phyloP scores from a whole-genome alignment of 2,329 filamentous ascomycete species.

The Aspergillus hiratsukae region DNA sequence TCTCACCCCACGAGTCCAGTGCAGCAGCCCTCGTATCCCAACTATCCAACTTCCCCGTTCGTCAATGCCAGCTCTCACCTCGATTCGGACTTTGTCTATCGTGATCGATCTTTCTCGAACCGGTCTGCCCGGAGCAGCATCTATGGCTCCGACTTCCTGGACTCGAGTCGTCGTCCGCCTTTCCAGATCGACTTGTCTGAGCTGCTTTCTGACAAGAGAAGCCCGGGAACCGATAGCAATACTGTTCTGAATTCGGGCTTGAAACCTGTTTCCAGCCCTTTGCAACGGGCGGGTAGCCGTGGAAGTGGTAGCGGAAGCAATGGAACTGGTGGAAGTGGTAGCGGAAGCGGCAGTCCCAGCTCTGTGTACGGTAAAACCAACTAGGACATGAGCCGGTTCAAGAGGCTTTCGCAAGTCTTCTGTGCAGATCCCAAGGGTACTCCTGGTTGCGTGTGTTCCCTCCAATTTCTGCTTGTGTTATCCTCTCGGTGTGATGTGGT shows the following conservation, averaged over 20 bases:
- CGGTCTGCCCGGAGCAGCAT: slow-evolving; percentile 37
- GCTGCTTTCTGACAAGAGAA: slow-evolving; percentile 25
- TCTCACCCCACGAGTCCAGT: slow-evolving; percentile 33
- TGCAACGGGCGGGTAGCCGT: slow-evolving; percentile 42
- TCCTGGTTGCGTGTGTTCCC: slow-evolving; percentile 4
- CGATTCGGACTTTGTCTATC: slow-evolving; percentile 27
- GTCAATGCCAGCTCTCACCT: slow-evolving; percentile 29
- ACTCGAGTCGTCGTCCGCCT: slow-evolving; percentile 25
- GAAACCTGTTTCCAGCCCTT: slow-evolving; percentile 35
- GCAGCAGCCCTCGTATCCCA: slow-evolving; percentile 27
- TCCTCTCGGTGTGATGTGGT: slow-evolving; percentile 5
- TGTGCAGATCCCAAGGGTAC: neutral
- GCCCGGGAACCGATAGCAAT: slow-evolving; percentile 29
- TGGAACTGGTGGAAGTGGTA: slow-evolving; percentile 36
- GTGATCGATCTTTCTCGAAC: slow-evolving; percentile 41
- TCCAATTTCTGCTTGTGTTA: slow-evolving; percentile 8
- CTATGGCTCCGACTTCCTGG: slow-evolving; percentile 31
- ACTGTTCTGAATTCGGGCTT: slow-evolving; percentile 33
- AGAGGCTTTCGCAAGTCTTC: neutral
- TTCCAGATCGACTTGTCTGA: slow-evolving; percentile 32
- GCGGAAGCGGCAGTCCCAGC: slow-evolving; percentile 39
- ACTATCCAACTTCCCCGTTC: slow-evolving; percentile 32
- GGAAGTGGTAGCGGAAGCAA: slow-evolving; percentile 46
- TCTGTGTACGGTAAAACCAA: slow-evolving; percentile 32
- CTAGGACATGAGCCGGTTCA: slow-evolving; percentile 8